Evolutionary conservation across 305 asterid species (phyloP).

Genomic region (Lippia alba): DNA sequence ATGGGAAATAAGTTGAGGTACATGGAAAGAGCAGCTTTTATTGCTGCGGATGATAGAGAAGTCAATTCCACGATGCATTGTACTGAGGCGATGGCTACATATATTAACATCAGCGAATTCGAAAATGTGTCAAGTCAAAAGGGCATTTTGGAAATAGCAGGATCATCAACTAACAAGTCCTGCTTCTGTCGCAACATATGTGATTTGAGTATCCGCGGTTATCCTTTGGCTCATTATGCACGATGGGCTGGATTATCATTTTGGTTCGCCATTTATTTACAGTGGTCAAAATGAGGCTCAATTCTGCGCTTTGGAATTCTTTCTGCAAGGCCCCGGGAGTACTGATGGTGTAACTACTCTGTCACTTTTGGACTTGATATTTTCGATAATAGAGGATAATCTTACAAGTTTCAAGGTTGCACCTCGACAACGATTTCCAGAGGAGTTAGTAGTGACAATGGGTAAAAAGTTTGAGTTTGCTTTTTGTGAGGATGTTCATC

Average conservation of each 20-base stretch:
- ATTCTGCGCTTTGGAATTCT: background rate
- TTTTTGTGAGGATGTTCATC: background rate
- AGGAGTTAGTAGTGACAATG: constrained; percentile 1
- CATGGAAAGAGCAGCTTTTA: background rate
- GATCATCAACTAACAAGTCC: background rate
- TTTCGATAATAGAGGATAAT: background rate
- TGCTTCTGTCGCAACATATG: background rate
- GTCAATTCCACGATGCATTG: background rate
- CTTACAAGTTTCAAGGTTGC: constrained; percentile 5
- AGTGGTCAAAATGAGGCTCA: background rate
- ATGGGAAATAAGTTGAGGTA: background rate
- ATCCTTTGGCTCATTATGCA: constrained; percentile 7
- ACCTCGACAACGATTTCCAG: background rate
- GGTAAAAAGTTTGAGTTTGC: background rate
- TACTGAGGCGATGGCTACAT: background rate
- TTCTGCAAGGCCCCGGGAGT: background rate
- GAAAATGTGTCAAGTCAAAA: background rate
- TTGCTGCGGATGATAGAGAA: background rate
- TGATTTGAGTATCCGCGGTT: background rate
- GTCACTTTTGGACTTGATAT: background rate
- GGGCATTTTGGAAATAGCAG: background rate
- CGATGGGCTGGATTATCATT: constrained; percentile 20
- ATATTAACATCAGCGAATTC: background rate
- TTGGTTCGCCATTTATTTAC: background rate
- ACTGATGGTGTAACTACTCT: background rate